Base-by-base conservation (phyloP, 306 rosid species). In the Cicer pinnatifidum region DNA sequence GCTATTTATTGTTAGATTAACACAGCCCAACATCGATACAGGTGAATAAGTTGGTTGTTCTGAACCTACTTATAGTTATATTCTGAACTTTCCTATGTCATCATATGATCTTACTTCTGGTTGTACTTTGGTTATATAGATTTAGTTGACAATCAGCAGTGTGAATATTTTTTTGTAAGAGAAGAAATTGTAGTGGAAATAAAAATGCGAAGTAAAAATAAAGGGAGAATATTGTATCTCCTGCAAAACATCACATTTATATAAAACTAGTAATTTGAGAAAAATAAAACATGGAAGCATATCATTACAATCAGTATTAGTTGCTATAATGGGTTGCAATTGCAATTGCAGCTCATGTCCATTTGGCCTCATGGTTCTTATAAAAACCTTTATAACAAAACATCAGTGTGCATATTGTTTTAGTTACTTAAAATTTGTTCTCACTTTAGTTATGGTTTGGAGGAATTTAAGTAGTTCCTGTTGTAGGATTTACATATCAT, bases 61-160 rank as follows among this genome's bases (percentile, higher is more conserved):
- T 37, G 6, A 23, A 66, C 19, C 35, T 17, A 45, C 7, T 17
- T 57, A 8, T 65, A 9, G 9, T 17, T 11, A 48, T 38, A 51
- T 61, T 58, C 19, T 16, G 7, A 33, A 33, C 46, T 16, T 23
- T n/a, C 41, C 28, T 51, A 7, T 64, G 59, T 43, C 47, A 19
- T 54, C 10, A 52, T 61, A 40, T 61, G 66, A 60, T 68, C 9
- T n/a, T 54, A 13, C 40, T 56, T 76, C 41, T 45, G 56, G 33
- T 28, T 13, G 20, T 77, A 45, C 35, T 60, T 28, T 41, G 13
- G 12, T 61, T 20, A 52, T 53, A 6, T 62, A 19, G 53, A 70
- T 69, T 28, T 71, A 45, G 37, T 28, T 28, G 50, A 41, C 45
- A 46, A 19, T 12, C 35, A 59, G 53, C 54, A n/a, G 58, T 45